These are phyloP conservation scores for Vicia villosa DNA, from an alignment of 306 rosid species.

Conservation along the genomic window DNA sequence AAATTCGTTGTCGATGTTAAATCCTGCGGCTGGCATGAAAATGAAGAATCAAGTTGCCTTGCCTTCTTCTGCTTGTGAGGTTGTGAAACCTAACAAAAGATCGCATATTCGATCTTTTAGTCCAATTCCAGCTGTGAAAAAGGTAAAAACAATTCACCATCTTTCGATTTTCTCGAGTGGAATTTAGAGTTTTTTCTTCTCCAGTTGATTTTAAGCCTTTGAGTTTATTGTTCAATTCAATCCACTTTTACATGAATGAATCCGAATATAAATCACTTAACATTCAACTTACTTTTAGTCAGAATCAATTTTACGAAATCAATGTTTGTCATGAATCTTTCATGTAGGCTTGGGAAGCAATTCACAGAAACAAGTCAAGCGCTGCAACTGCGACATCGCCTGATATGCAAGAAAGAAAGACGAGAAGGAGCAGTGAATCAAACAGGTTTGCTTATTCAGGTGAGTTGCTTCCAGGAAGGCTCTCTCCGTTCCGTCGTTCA, in stretches of 20 bases:
- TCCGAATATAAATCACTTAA: neutral
- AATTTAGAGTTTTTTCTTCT: neutral
- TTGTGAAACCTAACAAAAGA: constrained; percentile 49
- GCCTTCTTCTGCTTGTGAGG: constrained; percentile 42
- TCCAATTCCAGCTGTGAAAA: constrained; percentile 60
- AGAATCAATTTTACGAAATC: neutral
- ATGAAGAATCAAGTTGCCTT: constrained; percentile 42
- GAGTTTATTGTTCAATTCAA: neutral
- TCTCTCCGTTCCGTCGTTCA: constrained; percentile 74
- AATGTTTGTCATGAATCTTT: constrained; percentile 10
- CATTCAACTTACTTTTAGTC: neutral
- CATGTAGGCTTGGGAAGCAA: constrained; percentile 61
- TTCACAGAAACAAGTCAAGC: constrained; percentile 52
- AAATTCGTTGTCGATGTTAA: constrained; percentile 69
- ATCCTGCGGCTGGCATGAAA: constrained; percentile 66
- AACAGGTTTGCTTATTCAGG: constrained; percentile 58
- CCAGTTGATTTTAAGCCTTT: neutral
- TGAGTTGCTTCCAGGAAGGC: constrained; percentile 58
- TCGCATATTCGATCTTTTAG: constrained; percentile 53
- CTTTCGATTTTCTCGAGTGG: neutral
- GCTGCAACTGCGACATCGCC: constrained; percentile 39
- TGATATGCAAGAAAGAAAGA: constrained; percentile 51
- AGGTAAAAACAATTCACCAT: constrained; percentile 49
- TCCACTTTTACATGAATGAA: neutral
- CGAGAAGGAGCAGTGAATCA: constrained; percentile 55